Base-by-base conservation (phyloP, 78 protist species). In the Dictyostelium firmibasis region DNA sequence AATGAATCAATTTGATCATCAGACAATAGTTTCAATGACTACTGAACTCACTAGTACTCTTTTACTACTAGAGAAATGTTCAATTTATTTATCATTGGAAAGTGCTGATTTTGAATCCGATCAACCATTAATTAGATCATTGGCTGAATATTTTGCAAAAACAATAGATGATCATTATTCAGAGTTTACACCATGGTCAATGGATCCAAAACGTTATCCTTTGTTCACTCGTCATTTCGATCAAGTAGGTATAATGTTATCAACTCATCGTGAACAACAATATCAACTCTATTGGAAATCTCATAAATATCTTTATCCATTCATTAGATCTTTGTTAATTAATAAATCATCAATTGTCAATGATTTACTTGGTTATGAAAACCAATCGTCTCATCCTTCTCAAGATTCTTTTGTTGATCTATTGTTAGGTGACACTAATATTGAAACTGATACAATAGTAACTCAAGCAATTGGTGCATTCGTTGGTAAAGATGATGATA, bases 61-160 rank as follows among this genome's bases (percentile, higher is more conserved):
- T 3, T 31, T 92, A 25, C 10, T 81, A 3, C 31, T 92, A 0
- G 86, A 85, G 25, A 92, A 92, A 83, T 29, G 74, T 16, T 6
- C 60, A 38, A 25, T 29, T 6, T 92, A 60, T 35, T 62, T 92
- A n/a, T 64, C 78, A 7, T 33, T 77, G 4, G 91, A 77, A 38
- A 23, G 29, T 18, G 47, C 20, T 5, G 60, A 77, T 18, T 4
- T 25, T 0, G 83, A 77, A 43, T 38, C n/a, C 1, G 83, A 77
- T 43, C 50, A 77, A 41, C 27, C 44, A n/a, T 8, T 92, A 33
- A 84, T 91, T 91, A 62, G 96, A 44, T 23, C 81, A 8, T 47
- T 92, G 38, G 96, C 96, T 16, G 96, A 92, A 83, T 92, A 72
- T 35, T 92, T 84, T 81, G 96, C 96, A 23, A 85, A 92, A 64